Conservation (phyloP, 768 basidiomycete genomes). For the Suillus ampliporus region DNA sequence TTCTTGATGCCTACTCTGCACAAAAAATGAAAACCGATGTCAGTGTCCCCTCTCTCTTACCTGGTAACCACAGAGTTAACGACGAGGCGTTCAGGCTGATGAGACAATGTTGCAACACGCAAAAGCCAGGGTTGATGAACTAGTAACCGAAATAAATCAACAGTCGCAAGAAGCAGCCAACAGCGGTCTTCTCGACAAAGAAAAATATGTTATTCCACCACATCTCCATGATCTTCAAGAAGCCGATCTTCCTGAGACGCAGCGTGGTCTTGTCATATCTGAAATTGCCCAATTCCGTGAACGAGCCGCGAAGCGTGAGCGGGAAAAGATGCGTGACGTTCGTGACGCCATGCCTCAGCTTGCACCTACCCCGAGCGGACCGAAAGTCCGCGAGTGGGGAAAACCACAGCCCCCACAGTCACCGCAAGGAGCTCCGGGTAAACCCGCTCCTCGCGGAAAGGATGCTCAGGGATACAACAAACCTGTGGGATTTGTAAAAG, state of each 20-base stretch:
- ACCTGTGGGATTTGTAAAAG: slow-evolving; percentile 84
- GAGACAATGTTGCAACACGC: slow-evolving; percentile 68
- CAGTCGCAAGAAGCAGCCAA: slow-evolving; percentile 77
- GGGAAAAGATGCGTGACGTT: slow-evolving; percentile 86
- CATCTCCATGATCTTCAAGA: slow-evolving; percentile 97
- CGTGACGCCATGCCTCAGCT: slow-evolving; percentile 58
- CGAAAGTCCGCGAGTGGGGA: slow-evolving; percentile 82
- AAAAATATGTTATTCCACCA: slow-evolving; percentile 91
- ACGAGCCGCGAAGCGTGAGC: slow-evolving; percentile 87
- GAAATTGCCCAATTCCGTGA: slow-evolving; percentile 98
- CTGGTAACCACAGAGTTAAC: background rate
- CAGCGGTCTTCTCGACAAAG: slow-evolving; percentile 77
- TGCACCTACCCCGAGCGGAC: slow-evolving; percentile 62
- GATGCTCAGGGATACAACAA: slow-evolving; percentile 80
- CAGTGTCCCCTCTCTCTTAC: slow-evolving; percentile 35
- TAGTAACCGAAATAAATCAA: slow-evolving; percentile 75
- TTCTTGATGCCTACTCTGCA: slow-evolving; percentile 84
- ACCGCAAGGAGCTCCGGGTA: slow-evolving; percentile 40
- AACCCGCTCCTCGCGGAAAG: slow-evolving; percentile 59
- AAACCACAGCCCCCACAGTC: slow-evolving; percentile 48
- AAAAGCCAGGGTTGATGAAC: slow-evolving; percentile 63
- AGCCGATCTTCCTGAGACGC: slow-evolving; percentile 94
- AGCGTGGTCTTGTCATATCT: slow-evolving; percentile 90
- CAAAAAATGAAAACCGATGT: slow-evolving; percentile 86
- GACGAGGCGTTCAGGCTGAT: slow-evolving; percentile 57